Conservation (phyloP, 108 stramenopile species). For the Chaetoceros muelleri region DNA sequence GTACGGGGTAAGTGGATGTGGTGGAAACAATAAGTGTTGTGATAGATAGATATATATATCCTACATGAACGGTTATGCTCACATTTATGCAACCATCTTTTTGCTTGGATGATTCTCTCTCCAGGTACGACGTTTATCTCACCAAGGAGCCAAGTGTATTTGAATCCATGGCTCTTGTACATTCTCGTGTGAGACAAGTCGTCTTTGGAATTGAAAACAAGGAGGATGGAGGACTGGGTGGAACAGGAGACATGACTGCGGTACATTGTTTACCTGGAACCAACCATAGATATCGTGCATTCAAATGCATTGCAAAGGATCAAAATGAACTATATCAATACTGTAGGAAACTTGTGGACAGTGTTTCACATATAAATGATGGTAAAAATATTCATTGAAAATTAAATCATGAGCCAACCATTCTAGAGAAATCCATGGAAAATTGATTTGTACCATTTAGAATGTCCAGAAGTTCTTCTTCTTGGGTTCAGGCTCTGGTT, state of each 20-base stretch:
- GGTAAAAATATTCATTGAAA: too few relatives aligned
- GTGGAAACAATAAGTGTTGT: too few relatives aligned
- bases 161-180: constrained; percentile 72
- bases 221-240: constrained; percentile 31
- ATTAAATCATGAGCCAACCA: too few relatives aligned
- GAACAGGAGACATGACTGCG: constrained; percentile 9
- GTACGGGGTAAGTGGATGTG: constrained; percentile 50
- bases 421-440: too few relatives aligned
- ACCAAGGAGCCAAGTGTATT: constrained; percentile 55
- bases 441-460: too few relatives aligned
- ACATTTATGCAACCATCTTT: background rate
- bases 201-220: constrained; percentile 35
- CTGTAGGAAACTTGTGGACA: background rate
- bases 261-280: constrained; percentile 68
- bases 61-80: too few relatives aligned
- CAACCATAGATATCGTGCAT: constrained; percentile 74
- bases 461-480: too few relatives aligned
- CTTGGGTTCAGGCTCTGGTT: too few relatives aligned
- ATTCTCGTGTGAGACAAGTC: constrained; percentile 54
- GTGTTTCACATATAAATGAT: too few relatives aligned
- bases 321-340: background rate
- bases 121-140: constrained; percentile 46
- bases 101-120: background rate
- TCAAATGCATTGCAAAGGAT: constrained; percentile 4
- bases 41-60: too few relatives aligned